These are phyloP conservation scores for Harringtonia lauricola DNA, from an alignment of 2,329 filamentous ascomycete species.

Conservation along the genomic window DNA sequence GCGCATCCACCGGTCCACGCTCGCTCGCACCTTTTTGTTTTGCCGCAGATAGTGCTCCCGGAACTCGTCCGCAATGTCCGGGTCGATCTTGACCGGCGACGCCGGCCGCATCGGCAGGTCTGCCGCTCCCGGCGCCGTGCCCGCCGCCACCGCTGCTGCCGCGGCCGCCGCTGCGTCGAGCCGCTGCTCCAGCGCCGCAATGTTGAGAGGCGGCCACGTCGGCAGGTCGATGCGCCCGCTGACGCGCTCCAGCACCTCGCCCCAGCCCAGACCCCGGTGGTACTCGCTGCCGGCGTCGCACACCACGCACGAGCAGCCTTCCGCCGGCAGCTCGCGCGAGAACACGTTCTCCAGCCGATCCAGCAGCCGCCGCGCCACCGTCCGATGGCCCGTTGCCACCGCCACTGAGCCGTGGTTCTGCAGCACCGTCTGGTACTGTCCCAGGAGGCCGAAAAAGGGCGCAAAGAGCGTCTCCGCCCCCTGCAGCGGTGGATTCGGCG, in stretches of 20 bases:
- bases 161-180: slow-evolving; percentile 38
- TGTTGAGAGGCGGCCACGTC: slow-evolving; percentile 77
- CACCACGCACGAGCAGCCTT: slow-evolving; percentile 79
- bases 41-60: slow-evolving; percentile 86
- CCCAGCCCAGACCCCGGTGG: slow-evolving; percentile 76
- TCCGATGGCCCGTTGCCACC: slow-evolving; percentile 89
- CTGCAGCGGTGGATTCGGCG: slow-evolving; percentile 50
- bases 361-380: slow-evolving; percentile 79
- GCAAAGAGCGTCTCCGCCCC: slow-evolving; percentile 68
- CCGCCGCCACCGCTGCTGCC: slow-evolving; percentile 9
- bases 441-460: slow-evolving; percentile 70
- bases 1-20: slow-evolving; percentile 82
- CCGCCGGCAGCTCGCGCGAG: slow-evolving; percentile 76
- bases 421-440: slow-evolving; percentile 77
- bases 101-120: slow-evolving; percentile 44
- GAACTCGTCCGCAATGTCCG: slow-evolving; percentile 89
- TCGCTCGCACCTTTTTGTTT: slow-evolving; percentile 83
- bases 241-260: slow-evolving; percentile 86
- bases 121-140: slow-evolving; percentile 25
- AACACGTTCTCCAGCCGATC: slow-evolving; percentile 93
- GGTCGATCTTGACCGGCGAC: slow-evolving; percentile 67
- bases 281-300: slow-evolving; percentile 54
- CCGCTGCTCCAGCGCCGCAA: slow-evolving; percentile 50
- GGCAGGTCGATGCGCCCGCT: slow-evolving; percentile 81
- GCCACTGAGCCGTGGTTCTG: slow-evolving; percentile 79